A percentile compares a stretch with the other conserved stretches of the same genome.
Conservation (phyloP, 1,284 basidiomycete species). For the Cryptococcus sp. region DNA sequence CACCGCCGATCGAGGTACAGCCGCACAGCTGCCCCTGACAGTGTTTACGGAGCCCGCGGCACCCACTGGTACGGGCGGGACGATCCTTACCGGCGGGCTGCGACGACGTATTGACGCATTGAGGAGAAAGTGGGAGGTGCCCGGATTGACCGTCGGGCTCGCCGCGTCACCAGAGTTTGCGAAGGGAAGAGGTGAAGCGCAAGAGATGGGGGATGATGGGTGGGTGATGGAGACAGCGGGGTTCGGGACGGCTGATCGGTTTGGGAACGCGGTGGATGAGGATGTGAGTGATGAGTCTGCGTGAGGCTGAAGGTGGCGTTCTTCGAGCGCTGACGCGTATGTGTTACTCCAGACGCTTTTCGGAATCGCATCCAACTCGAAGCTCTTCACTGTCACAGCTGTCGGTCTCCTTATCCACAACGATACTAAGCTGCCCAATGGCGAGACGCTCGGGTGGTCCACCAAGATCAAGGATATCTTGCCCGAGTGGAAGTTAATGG, state of each 20-base stretch:
- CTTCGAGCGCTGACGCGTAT: not conserved
- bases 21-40: too few relatives aligned
- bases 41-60: too few relatives aligned
- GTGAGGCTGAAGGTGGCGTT: not conserved
- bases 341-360: constrained; percentile 47
- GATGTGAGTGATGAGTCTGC: constrained; percentile 5
- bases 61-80: too few relatives aligned
- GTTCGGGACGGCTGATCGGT: constrained; percentile 11
- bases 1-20: not conserved
- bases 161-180: constrained; percentile 10
- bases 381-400: constrained; percentile 51
- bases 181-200: too few relatives aligned
- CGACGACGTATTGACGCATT: constrained; percentile 1
- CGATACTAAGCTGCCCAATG: constrained; percentile 45
- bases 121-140: constrained; percentile 9
- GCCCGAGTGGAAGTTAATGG: constrained; percentile 50
- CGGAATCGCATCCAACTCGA: constrained; percentile 54
- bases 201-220: not conserved
- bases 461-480: constrained; percentile 52
- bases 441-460: constrained; percentile 40
- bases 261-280: constrained; percentile 2
- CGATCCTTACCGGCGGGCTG: not conserved
- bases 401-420: constrained; percentile 52
- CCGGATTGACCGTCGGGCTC: constrained; percentile 12
- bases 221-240: constrained; percentile 7